Evolutionary conservation across 139 green algal species (phyloP), one percentile per base, ranked within the genome.

Genomic region (Chlamydomonas sp.): DNA sequence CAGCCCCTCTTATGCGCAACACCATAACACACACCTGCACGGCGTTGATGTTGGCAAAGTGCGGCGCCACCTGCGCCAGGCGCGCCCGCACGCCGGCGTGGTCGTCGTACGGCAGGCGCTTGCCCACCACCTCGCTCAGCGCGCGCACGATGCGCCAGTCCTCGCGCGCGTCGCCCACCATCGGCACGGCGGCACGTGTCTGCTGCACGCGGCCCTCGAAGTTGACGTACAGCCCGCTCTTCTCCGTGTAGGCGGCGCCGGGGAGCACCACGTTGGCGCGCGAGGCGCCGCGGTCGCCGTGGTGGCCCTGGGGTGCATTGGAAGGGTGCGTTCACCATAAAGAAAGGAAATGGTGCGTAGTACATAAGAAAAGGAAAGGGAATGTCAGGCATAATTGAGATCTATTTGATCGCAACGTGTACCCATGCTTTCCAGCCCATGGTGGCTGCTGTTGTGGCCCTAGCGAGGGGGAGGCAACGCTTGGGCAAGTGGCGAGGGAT

Each of bases 181-280:
- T 66, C 16, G 96, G 91, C 79, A 98, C 96, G 0, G 97, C 97
- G 5, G 91, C 86, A 77, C 94, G 94, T 69, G 98, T 99, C 69
- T 92, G 90, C 94, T 99, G 98, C 89, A 96, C 90, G n/a, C 98
- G 93, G 7, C 98, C 98, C 94, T 99, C 98, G 79, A 95, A 93
- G 91, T 98, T 99, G 49, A 98, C 97, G 76, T 96, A 99, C 12
- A 95, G 96, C 16, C 90, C 97, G 5, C 49, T 84, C 94, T 98
- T 99, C 92, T 98, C 97, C 0, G 95, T 98, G 93, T 98, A 99
- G 31, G 97, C 96, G 5, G 95, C 90, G 68, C 95, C 97, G 4
- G 98, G 98, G 78, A 99, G 95, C 61, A 99, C 89, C 1, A 99
- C 95, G 88, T 99, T 89, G 12, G 98, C 98, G 4, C 96, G 90